phyloP scores from a whole-genome alignment of 169 alveolate species.

The Blepharisma undulans region DNA sequence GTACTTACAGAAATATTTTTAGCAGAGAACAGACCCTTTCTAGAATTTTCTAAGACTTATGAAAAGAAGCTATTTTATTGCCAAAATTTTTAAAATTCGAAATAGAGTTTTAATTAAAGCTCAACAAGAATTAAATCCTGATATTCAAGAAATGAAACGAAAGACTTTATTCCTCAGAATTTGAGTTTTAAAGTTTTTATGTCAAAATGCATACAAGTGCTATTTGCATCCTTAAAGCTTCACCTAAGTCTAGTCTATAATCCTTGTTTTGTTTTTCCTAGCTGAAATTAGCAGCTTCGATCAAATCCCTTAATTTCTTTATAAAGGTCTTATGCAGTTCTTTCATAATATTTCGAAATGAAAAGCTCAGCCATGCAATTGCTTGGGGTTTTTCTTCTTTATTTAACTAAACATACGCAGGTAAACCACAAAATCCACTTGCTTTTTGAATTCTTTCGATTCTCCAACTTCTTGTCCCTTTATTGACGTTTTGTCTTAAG shows the following conservation, averaged over 20 bases:
- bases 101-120: too few species aligned
- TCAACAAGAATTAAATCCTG: background rate
- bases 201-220: background rate
- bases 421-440: background rate
- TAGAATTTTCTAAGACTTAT: background rate
- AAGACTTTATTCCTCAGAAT: background rate
- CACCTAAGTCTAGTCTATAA: background rate
- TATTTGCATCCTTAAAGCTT: background rate
- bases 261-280: background rate
- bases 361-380: background rate
- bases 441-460: background rate
- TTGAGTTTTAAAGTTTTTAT: background rate
- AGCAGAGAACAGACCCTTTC: background rate
- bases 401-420: background rate
- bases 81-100: background rate
- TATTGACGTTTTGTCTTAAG: too few species aligned
- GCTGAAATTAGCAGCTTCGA: background rate
- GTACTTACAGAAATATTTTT: background rate
- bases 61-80: background rate
- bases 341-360: background rate
- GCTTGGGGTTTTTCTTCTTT: background rate
- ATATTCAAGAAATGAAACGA: background rate
- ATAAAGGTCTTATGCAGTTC: background rate
- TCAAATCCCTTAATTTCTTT: background rate
- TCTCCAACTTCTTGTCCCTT: background rate